Evolutionary conservation across 2,329 filamentous ascomycete species (phyloP).

Genomic region (Paradendryphiella salina): DNA sequence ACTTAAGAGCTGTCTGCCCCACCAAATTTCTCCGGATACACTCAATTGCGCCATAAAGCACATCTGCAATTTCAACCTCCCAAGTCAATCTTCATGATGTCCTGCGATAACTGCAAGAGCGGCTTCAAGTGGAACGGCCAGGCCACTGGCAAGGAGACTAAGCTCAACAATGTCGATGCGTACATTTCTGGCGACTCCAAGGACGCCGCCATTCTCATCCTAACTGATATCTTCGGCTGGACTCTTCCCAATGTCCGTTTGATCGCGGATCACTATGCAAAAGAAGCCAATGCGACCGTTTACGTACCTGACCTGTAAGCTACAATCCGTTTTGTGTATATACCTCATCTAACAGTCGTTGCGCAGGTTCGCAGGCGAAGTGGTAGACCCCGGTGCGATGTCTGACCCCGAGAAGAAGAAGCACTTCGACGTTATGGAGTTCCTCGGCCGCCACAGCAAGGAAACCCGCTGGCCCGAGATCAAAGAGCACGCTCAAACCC

Average conservation of each 20-base stretch:
- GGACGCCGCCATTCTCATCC: conserved; percentile 53
- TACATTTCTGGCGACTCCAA: conserved; percentile 52
- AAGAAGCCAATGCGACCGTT: conserved; percentile 50
- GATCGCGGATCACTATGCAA: conserved; percentile 54
- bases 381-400: conserved; percentile 33
- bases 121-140: conserved; percentile 49
- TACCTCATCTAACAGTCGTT: background rate
- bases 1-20: conserved; percentile 7
- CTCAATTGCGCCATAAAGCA: background rate
- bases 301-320: conserved; percentile 53
- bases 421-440: conserved; percentile 48
- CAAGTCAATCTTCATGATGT: conserved; percentile 23
- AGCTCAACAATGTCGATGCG: conserved; percentile 45
- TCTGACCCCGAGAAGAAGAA: conserved; percentile 34
- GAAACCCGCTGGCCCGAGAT: conserved; percentile 48
- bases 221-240: conserved; percentile 54
- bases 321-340: background rate
- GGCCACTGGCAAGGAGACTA: conserved; percentile 45
- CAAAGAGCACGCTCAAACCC: conserved; percentile 39
- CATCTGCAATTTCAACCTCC: background rate
- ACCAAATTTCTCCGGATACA: background rate
- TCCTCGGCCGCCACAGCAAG: conserved; percentile 46
- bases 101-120: conserved; percentile 42
- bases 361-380: conserved; percentile 39
- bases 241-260: conserved; percentile 53